Evolutionary conservation across 2,329 filamentous ascomycete genomes (phyloP).

Genomic region (Boeremia lycopersici): DNA sequence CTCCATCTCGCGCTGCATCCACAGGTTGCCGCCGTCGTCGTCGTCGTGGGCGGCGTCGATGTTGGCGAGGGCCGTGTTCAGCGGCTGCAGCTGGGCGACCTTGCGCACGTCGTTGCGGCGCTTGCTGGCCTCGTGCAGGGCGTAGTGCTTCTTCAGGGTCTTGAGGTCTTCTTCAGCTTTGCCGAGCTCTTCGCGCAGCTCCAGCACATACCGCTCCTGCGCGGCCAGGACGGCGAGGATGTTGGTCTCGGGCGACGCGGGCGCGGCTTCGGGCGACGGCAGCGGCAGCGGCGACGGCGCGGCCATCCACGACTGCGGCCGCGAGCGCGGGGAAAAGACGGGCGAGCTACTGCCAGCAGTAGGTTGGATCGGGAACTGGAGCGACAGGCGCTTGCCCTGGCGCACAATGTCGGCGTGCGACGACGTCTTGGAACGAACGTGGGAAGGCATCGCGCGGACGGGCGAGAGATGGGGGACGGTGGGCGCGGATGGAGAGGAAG

Average conservation of each 20-base stretch:
- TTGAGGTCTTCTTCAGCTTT: conserved; percentile 79
- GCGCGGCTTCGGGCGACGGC: conserved; percentile 32
- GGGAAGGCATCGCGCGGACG: conserved; percentile 30
- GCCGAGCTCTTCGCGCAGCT: conserved; percentile 86
- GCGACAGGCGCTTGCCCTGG: conserved; percentile 54
- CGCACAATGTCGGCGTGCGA: conserved; percentile 43
- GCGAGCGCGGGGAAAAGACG: conserved; percentile 39
- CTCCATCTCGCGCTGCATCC: conserved; percentile 68
- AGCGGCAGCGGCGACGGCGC: conserved; percentile 35
- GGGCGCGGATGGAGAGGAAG: conserved; percentile 19
- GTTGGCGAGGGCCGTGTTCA: conserved; percentile 52
- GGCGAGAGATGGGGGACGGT: conserved; percentile 26
- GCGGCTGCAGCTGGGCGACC: conserved; percentile 60
- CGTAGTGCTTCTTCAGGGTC: conserved; percentile 83
- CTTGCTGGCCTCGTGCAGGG: conserved; percentile 74
- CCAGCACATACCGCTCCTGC: conserved; percentile 88
- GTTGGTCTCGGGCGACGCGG: conserved; percentile 42
- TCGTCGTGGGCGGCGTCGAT: conserved; percentile 39
- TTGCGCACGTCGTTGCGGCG: conserved; percentile 71
- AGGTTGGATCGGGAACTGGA: conserved; percentile 57
- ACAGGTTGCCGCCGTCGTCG: conserved; percentile 52
- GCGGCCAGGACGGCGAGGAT: conserved; percentile 90
- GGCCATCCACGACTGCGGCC: conserved; percentile 49
- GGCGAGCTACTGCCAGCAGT: conserved; percentile 41
- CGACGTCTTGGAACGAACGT: conserved; percentile 43